A percentile compares a stretch with the other conserved stretches of the same genome.
Conservation (phyloP, 176 grass and related monocot species). For the Poa pratensis region DNA sequence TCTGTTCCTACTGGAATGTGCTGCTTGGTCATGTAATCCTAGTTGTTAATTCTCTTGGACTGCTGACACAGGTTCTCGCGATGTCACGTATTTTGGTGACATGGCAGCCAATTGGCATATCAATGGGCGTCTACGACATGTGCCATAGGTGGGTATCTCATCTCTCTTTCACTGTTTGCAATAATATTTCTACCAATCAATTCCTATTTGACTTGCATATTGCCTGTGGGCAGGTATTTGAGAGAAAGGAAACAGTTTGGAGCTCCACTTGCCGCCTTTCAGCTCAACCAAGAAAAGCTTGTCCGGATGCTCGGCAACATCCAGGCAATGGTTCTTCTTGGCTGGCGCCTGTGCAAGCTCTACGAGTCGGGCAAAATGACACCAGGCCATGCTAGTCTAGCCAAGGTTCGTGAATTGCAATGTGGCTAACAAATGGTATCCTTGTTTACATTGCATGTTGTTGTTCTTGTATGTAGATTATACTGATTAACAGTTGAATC, state of each 20-base stretch:
- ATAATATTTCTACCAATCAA: neutral
- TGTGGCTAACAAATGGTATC: neutral
- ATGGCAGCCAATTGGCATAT: conserved; percentile 95
- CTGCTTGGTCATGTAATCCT: conserved; percentile 9
- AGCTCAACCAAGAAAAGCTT: conserved; percentile 98
- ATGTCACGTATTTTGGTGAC: conserved; percentile 84
- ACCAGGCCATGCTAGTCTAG: conserved; percentile 80
- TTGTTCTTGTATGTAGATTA: neutral
- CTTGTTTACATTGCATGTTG: neutral
- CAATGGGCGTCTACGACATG: conserved; percentile 91
- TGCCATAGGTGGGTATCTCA: conserved; percentile 64
- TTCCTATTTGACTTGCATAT: neutral
- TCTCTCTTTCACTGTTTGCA: neutral
- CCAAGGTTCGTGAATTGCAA: conserved; percentile 60
- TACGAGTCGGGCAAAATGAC: conserved; percentile 98
- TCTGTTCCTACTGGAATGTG: neutral
- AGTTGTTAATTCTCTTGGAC: conserved; percentile 12
- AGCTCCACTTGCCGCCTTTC: conserved; percentile 88
- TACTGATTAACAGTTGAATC: neutral
- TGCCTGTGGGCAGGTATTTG: conserved; percentile 66
- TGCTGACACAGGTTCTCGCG: conserved; percentile 65
- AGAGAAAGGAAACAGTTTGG: conserved; percentile 95
- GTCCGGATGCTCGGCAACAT: conserved; percentile 94
- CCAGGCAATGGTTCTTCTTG: conserved; percentile 96
- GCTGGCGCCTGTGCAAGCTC: conserved; percentile 91